phyloP scores from a whole-genome alignment of 495 filamentous ascomycete genomes.

The Hypoxylon fragiforme region DNA sequence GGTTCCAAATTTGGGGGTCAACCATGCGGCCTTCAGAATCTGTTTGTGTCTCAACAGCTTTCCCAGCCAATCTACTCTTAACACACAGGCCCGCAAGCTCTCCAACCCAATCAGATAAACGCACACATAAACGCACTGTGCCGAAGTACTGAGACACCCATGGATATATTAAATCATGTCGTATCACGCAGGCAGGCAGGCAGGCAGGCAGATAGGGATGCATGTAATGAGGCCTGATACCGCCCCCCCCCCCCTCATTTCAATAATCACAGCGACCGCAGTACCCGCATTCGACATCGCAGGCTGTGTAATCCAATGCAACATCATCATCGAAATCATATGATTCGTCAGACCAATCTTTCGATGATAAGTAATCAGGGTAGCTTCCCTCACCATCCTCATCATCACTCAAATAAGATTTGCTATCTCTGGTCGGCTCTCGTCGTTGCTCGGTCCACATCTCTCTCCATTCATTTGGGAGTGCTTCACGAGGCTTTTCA shows the following conservation, averaged over 20 bases:
- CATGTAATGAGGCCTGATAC: neutral
- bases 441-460: constrained; percentile 18
- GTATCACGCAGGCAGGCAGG: constrained; percentile 8
- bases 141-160: too few species aligned
- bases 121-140: too few species aligned
- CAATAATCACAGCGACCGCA: constrained; percentile 40
- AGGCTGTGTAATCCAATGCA: constrained; percentile 47
- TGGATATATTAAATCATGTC: too few species aligned
- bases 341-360: constrained; percentile 13
- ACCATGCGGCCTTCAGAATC: neutral
- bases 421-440: neutral
- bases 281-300: constrained; percentile 46
- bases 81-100: neutral
- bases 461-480: constrained; percentile 33
- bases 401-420: constrained; percentile 14
- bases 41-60: neutral
- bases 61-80: neutral
- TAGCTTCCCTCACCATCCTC: constrained; percentile 11
- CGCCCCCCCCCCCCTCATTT: neutral
- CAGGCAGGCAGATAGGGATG: constrained; percentile 4
- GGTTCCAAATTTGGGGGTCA: too few species aligned
- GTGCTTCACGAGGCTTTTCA: constrained; percentile 32
- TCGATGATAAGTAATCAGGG: neutral
- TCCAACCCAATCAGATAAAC: neutral
- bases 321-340: constrained; percentile 34